Evolutionary conservation across 257 asterid species (phyloP), one percentile per base, ranked within the genome.

Genomic region (Avicennia marina): DNA sequence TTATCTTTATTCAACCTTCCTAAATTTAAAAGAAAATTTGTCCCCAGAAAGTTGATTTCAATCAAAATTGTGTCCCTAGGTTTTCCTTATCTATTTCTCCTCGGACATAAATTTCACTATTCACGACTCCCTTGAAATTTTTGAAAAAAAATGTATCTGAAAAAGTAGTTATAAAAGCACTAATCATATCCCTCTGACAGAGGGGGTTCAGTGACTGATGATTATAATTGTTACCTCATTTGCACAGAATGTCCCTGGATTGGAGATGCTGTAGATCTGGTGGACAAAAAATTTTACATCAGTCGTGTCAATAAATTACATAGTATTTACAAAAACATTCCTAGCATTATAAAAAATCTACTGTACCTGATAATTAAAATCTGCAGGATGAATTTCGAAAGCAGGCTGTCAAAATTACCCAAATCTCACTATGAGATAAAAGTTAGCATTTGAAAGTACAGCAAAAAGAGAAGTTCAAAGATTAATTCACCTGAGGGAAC

Each of bases 241-340:
- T 16, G 89, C 97, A 59, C 60, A 71, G 73, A 89, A 89, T 57
- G 65, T 66, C 60, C 99, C 99, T 27, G 99, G 99, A 72, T 93
- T 93, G 45, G 91, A 71, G 69, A 86, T 64, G 79, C 91, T 81
- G 60, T 52, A 53, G 72, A 93, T 77, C 99, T 93, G 85, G 50
- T 43, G 26, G 53, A 51, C 38, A 24, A 50, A 38, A 45, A 60
- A 24, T 20, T 40, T 17, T 6, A 15, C 11, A 17, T 64, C 64
- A 69, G 70, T 57, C n/a, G 9, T 32, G 19, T 12, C 27, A 50
- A 34, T 42, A 52, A 52, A 26, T 46, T 5, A 55, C 52, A 22
- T 50, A 15, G 18, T 16, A 58, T 34, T 42, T 4, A 18, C 38
- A 55, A 20, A 27, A 29, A 15, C 11, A 33, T 42, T 6, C 25